Evolutionary conservation across 2,329 filamentous ascomycete genomes (phyloP), one percentile per base, ranked within the genome.

Genomic region (Plectosphaerella sp.): DNA sequence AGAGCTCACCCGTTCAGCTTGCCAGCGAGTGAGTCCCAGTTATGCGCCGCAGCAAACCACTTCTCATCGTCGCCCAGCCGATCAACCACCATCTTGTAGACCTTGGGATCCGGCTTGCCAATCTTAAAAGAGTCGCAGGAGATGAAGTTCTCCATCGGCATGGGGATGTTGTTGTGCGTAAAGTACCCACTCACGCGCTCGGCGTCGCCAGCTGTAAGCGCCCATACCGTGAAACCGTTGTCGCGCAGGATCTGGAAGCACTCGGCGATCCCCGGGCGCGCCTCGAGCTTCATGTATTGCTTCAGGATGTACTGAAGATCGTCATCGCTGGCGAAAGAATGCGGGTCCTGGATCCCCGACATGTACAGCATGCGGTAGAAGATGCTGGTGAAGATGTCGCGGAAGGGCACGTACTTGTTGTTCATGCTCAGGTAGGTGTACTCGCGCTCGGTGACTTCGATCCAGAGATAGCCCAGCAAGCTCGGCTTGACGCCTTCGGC

Each of bases 41-140:
- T 76, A 64, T 83, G 80, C 18, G 78, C 80, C 1, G 80, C 80
- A 1, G 78, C 80, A 61, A 82, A 83, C 79, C 79, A 83, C 45
- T 71, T 72, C 53, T 73, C 65, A 0, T 66, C 63, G 1, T 58
- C 58, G 0, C 59, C 71, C 45, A 82, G 70, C 49, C 59, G 64
- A n/a, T 69, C 67, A 43, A 76, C 61, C 4, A 77, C 62, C 1
- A 70, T 67, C 51, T 63, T 58, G 55, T 83, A 83, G 0, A 75
- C 73, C 24, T 61, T 69, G 3, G 73, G 63, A 1, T 71, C 73
- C 0, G 80, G 80, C 61, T 82, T 83, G 1, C 72, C 76, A 24
- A 80, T 63, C 0, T 73, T 71, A 7, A 65, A 59, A 0, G 62
- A 61, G 57, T 83, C 79, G 56, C 79, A 84, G 5, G 70, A 74